Conservation (phyloP, 192 early-diverging fungal species). For the Podila epicladia region DNA sequence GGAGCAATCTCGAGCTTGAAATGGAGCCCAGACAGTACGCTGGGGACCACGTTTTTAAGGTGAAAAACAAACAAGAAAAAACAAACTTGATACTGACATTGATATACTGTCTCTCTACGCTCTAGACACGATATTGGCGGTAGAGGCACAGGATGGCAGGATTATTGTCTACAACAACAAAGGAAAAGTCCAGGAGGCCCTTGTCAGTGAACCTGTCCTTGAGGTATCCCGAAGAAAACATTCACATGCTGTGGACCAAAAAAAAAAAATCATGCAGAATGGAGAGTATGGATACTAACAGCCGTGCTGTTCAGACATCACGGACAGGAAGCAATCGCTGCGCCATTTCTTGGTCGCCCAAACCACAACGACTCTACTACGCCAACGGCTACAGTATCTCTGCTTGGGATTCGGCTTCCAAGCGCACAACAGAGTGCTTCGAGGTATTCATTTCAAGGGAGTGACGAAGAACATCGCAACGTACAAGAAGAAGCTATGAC, state of each 20-base stretch:
- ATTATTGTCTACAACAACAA: slow-evolving; percentile 19
- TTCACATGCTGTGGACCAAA: not conserved
- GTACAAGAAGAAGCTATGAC: too few relatives aligned
- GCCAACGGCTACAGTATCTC: slow-evolving; percentile 33
- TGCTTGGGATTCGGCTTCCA: slow-evolving; percentile 25
- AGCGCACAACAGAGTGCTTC: slow-evolving; percentile 15
- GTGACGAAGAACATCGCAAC: not conserved
- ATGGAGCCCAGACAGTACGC: slow-evolving; percentile 51
- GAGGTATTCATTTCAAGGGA: slow-evolving; percentile 13
- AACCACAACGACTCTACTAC: slow-evolving; percentile 32
- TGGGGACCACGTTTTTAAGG: too few relatives aligned
- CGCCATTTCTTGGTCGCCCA: slow-evolving; percentile 40
- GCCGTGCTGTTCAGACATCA: slow-evolving; percentile 5
- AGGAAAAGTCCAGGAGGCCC: slow-evolving; percentile 20
- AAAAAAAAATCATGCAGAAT: not conserved
- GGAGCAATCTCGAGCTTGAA: slow-evolving; percentile 23
- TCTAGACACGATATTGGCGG: slow-evolving; percentile 36
- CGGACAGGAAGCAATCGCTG: slow-evolving; percentile 20
- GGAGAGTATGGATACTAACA: not conserved
- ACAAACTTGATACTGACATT: not conserved
- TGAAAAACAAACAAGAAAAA: not conserved
- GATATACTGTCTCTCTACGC: not conserved
- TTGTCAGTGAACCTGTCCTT: slow-evolving; percentile 20
- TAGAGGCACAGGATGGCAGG: slow-evolving; percentile 44
- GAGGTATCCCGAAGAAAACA: slow-evolving; percentile 2